phyloP scores from a whole-genome alignment of 495 filamentous ascomycete species.

The Hyaloscypha hepaticicola region DNA sequence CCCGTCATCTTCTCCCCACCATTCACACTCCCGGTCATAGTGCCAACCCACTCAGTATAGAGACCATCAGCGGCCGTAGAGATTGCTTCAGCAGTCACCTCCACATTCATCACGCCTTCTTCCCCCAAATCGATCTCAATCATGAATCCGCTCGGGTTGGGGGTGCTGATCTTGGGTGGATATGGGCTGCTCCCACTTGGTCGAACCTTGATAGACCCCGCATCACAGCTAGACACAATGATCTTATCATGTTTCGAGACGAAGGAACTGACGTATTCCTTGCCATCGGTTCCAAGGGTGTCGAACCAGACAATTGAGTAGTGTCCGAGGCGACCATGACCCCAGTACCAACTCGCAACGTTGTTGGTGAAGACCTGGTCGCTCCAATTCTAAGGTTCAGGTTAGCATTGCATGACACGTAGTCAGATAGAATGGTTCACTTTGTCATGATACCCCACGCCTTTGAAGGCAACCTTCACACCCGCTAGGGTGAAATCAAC shows the following conservation, averaged over 20 bases:
- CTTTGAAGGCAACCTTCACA: constrained; percentile 15
- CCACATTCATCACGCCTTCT: constrained; percentile 8
- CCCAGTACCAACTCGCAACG: constrained; percentile 40
- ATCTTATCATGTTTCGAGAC: constrained; percentile 34
- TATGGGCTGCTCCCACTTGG: constrained; percentile 23
- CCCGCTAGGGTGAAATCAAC: constrained; percentile 37
- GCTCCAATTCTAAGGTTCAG: constrained; percentile 37
- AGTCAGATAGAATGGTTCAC: background rate
- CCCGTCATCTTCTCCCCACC: background rate
- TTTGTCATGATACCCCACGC: background rate
- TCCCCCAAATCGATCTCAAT: constrained; percentile 22
- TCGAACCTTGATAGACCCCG: constrained; percentile 11
- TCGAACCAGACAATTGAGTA: constrained; percentile 46
- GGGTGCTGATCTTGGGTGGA: constrained; percentile 15
- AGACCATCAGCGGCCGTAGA: background rate
- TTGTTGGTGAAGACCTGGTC: constrained; percentile 24
- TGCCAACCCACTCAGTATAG: constrained; percentile 15
- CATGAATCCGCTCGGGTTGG: constrained; percentile 15
- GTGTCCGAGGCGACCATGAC: constrained; percentile 39
- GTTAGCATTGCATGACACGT: background rate
- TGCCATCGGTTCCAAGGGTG: constrained; percentile 29
- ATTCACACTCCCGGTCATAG: constrained; percentile 2
- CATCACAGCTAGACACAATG: constrained; percentile 17
- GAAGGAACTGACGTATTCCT: constrained; percentile 37
- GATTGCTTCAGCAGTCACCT: constrained; percentile 4